These are phyloP conservation scores for Nakaseomyces nivariensis DNA, from an alignment of 1,139 yeast species.

Conservation along the genomic window DNA sequence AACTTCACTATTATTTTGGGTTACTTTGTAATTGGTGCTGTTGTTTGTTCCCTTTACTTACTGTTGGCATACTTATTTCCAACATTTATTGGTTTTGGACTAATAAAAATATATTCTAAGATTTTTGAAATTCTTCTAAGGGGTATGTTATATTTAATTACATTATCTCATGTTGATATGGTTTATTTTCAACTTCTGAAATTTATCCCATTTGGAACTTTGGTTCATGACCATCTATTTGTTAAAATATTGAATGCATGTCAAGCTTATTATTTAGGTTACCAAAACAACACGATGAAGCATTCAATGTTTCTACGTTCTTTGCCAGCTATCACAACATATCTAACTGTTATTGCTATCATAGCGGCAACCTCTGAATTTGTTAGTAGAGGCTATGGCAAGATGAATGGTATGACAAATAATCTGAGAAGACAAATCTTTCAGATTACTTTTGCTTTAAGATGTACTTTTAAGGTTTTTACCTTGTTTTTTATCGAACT, in stretches of 20 bases:
- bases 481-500: slow-evolving; percentile 69
- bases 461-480: slow-evolving; percentile 63
- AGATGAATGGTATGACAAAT: slow-evolving; percentile 35
- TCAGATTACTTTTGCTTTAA: slow-evolving; percentile 44
- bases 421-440: slow-evolving; percentile 36
- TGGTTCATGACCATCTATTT: background rate
- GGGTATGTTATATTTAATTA: slow-evolving; percentile 12
- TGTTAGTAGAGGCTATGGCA: slow-evolving; percentile 37
- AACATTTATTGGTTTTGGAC: slow-evolving; percentile 37
- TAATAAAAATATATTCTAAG: slow-evolving; percentile 14
- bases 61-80: slow-evolving; percentile 46
- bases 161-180: slow-evolving; percentile 5
- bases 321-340: slow-evolving; percentile 39
- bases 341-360: slow-evolving; percentile 37
- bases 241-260: slow-evolving; percentile 8
- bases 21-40: slow-evolving; percentile 33
- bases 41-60: slow-evolving; percentile 37
- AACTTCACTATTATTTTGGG: slow-evolving; percentile 16
- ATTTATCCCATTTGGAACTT: slow-evolving; percentile 6
- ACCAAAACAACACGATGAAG: slow-evolving; percentile 14
- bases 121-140: slow-evolving; percentile 9
- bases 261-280: slow-evolving; percentile 11
- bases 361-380: slow-evolving; percentile 39
- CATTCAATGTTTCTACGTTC: slow-evolving; percentile 24
- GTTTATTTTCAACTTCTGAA: slow-evolving; percentile 5